Evolutionary conservation across 2,329 filamentous ascomycete species (phyloP).

Genomic region (Aspergillus calidoustus): DNA sequence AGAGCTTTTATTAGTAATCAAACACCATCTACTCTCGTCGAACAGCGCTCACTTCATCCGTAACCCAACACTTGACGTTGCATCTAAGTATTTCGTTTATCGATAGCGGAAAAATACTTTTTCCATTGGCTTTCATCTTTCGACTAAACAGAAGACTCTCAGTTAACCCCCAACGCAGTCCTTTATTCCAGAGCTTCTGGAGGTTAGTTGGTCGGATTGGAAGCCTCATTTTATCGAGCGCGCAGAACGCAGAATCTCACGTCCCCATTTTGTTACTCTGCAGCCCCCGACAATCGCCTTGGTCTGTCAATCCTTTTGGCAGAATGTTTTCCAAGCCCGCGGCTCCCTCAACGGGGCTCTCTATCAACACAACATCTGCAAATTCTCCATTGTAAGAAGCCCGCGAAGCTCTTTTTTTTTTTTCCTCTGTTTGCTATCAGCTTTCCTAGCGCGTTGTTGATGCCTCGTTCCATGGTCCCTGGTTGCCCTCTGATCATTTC

Average conservation of each 20-base stretch:
- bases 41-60: neutral
- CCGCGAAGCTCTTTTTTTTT: neutral
- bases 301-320: neutral
- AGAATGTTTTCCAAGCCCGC: slow-evolving; percentile 46
- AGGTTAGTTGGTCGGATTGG: neutral
- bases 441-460: neutral
- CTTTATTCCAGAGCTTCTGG: neutral
- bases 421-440: neutral
- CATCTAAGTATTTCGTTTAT: neutral
- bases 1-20: neutral
- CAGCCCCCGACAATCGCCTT: neutral
- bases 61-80: neutral
- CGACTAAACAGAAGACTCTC: neutral
- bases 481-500: neutral
- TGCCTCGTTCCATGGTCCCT: neutral
- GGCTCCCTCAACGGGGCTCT: slow-evolving; percentile 45
- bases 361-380: slow-evolving; percentile 57
- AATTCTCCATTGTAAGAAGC: slow-evolving; percentile 54
- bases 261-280: neutral
- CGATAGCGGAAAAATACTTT: neutral
- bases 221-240: neutral
- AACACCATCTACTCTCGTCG: neutral
- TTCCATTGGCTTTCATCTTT: neutral
- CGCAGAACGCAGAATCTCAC: neutral
- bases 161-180: neutral